Conservation (phyloP, 768 basidiomycete genomes). For the Collybia mongolica region DNA sequence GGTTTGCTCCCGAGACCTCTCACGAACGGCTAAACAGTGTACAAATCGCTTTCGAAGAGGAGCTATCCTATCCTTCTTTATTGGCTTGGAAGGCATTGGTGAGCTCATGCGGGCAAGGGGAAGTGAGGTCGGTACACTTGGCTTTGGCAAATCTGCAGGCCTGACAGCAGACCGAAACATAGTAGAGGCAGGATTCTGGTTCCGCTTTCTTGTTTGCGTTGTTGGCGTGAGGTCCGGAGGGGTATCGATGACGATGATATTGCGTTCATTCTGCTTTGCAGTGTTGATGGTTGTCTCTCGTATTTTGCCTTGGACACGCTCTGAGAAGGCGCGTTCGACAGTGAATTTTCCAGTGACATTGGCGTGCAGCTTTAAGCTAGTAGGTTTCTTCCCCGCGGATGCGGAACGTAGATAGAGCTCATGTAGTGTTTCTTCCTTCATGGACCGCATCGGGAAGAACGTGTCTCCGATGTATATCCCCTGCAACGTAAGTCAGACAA, state of each 20-base stretch:
- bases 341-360: slow-evolving; percentile 72
- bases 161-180: slow-evolving; percentile 39
- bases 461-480: slow-evolving; percentile 64
- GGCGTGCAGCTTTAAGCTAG: slow-evolving; percentile 71
- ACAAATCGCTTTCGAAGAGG: slow-evolving; percentile 45
- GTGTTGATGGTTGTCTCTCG: slow-evolving; percentile 46
- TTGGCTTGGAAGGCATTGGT: slow-evolving; percentile 21
- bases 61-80: slow-evolving; percentile 14
- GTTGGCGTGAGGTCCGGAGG: slow-evolving; percentile 34
- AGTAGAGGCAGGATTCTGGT: slow-evolving; percentile 27
- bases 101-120: slow-evolving; percentile 20
- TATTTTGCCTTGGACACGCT: slow-evolving; percentile 41
- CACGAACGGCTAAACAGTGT: slow-evolving; percentile 47
- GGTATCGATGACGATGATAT: slow-evolving; percentile 50
- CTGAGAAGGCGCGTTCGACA: slow-evolving; percentile 60
- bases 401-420: slow-evolving; percentile 73
- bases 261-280: slow-evolving; percentile 39
- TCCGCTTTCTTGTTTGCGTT: slow-evolving; percentile 35
- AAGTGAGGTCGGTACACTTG: slow-evolving; percentile 26
- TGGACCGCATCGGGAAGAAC: slow-evolving; percentile 58
- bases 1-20: slow-evolving; percentile 50
- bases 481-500: slow-evolving; percentile 29
- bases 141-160: slow-evolving; percentile 25
- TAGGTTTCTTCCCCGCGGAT: slow-evolving; percentile 53
- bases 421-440: slow-evolving; percentile 55